Conservation (phyloP, 1,284 basidiomycete genomes). For the Moesziomyces antarcticus region DNA sequence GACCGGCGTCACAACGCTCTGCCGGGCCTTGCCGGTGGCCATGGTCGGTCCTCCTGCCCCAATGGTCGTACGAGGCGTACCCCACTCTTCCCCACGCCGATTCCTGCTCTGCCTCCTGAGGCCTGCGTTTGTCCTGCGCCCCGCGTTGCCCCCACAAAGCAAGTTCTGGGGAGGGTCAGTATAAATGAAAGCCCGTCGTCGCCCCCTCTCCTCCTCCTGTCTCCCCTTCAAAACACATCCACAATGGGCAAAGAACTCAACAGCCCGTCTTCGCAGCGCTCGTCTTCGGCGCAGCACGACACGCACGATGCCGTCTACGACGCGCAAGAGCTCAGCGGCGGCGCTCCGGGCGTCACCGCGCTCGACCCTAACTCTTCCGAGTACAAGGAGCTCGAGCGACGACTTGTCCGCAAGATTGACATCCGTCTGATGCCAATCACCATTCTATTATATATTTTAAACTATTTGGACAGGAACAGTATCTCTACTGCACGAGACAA, state of each 20-base stretch:
- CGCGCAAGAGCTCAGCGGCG: constrained; percentile 5
- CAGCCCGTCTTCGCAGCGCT: neutral
- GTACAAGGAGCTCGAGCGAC: constrained; percentile 34
- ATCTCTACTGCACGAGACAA: constrained; percentile 43
- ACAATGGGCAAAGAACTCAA: constrained; percentile 16
- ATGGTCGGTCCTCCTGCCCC: too few relatives aligned
- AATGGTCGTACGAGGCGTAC: too few relatives aligned
- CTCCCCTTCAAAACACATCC: neutral
- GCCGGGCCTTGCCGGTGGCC: too few relatives aligned
- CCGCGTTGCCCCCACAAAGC: too few relatives aligned
- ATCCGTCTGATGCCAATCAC: constrained; percentile 31
- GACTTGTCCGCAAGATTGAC: constrained; percentile 52
- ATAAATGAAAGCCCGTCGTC: too few relatives aligned
- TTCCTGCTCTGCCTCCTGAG: too few relatives aligned
- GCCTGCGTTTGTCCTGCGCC: too few relatives aligned
- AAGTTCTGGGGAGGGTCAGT: too few relatives aligned
- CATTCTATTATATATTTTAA: constrained; percentile 28
- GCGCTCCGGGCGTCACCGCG: neutral
- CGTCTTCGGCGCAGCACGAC: constrained; percentile 5
- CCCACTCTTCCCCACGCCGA: too few relatives aligned
- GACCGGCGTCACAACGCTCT: too few relatives aligned
- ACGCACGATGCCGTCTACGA: constrained; percentile 26
- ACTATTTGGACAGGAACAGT: constrained; percentile 28
- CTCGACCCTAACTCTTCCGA: constrained; percentile 37
- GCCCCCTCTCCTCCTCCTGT: too few relatives aligned